These are phyloP conservation scores for Hanseniaspora vineae DNA, from an alignment of 805 yeast genomes.

Conservation along the genomic window DNA sequence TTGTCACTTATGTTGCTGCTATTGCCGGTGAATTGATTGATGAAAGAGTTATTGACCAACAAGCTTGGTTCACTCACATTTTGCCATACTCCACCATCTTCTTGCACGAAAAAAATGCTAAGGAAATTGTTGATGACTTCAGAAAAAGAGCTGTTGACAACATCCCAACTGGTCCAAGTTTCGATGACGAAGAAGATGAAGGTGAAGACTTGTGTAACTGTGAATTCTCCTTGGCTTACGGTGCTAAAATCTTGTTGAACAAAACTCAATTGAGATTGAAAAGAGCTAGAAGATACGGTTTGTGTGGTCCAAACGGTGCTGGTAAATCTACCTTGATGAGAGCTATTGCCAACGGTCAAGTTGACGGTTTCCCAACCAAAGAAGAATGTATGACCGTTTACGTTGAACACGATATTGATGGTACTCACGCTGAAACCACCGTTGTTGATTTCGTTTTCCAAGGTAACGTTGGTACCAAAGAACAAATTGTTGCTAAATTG, in stretches of 20 bases:
- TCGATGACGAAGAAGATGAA: constrained; percentile 95
- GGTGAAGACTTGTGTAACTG: constrained; percentile 99
- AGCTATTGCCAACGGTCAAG: constrained; percentile 96
- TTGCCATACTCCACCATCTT: constrained; percentile 93
- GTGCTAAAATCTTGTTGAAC: constrained; percentile 99
- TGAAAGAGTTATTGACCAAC: constrained; percentile 90
- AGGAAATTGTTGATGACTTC: constrained; percentile 83
- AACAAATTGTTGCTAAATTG: constrained; percentile 61
- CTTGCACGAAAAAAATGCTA: constrained; percentile 86
- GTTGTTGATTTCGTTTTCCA: constrained; percentile 78
- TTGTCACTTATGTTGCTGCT: constrained; percentile 76
- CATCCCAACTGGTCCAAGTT: constrained; percentile 92
- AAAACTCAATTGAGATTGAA: constrained; percentile 97
- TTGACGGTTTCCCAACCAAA: constrained; percentile 99
- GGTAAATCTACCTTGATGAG: constrained; percentile 98
- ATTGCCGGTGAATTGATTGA: constrained; percentile 98
- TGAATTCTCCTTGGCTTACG: constrained; percentile 99
- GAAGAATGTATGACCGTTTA: constrained; percentile 98
- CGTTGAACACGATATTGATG: constrained; percentile 99
- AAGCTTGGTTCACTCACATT: constrained; percentile 77
- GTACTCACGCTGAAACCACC: constrained; percentile 91
- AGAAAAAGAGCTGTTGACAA: constrained; percentile 94
- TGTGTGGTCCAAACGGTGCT: constrained; percentile 99
- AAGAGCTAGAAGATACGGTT: constrained; percentile 99
- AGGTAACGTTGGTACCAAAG: constrained; percentile 67